A percentile compares a stretch with the other conserved stretches of the same genome.
phyloP scores from a whole-genome alignment of 345 rosid genomes.

The Cardamine occulta region DNA sequence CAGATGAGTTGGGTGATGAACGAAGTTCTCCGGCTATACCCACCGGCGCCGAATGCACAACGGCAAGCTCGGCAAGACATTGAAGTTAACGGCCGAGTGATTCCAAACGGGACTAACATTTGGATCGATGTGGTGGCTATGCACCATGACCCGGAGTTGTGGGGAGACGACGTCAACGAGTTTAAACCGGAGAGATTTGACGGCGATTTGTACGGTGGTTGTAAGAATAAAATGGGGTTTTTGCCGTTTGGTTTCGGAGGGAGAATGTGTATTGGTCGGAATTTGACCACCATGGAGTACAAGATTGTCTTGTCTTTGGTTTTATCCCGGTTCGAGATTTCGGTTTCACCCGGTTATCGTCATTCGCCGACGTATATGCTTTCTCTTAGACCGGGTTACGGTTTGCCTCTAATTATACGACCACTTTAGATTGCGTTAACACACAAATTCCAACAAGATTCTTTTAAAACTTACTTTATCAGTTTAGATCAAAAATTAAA shows the following conservation, averaged over 20 bases:
- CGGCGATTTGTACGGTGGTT: slow-evolving; percentile 70
- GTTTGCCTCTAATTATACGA: slow-evolving; percentile 67
- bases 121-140: slow-evolving; percentile 93
- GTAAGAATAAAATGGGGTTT: slow-evolving; percentile 87
- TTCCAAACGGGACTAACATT: slow-evolving; percentile 76
- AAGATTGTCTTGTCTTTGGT: slow-evolving; percentile 68
- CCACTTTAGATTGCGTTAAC: slow-evolving; percentile 45
- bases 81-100: slow-evolving; percentile 46
- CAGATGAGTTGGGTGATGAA: slow-evolving; percentile 96
- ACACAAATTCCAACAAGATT: neutral
- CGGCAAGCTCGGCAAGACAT: slow-evolving; percentile 76
- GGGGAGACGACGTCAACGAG: slow-evolving; percentile 80
- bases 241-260: slow-evolving; percentile 97
- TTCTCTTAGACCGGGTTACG: slow-evolving; percentile 72
- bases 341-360: slow-evolving; percentile 60
- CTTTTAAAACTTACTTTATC: neutral
- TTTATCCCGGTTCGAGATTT: slow-evolving; percentile 69
- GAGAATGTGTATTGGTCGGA: slow-evolving; percentile 88
- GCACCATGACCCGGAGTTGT: slow-evolving; percentile 79
- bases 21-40: slow-evolving; percentile 74
- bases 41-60: slow-evolving; percentile 85
- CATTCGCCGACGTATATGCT: slow-evolving; percentile 77
- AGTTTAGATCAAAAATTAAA: neutral
- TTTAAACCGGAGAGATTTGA: slow-evolving; percentile 87
- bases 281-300: slow-evolving; percentile 75